Evolutionary conservation across 371 early-diverging fungal genomes (phyloP), one percentile per base, ranked within the genome.

Genomic region (Syncephalastrum racemosum): DNA sequence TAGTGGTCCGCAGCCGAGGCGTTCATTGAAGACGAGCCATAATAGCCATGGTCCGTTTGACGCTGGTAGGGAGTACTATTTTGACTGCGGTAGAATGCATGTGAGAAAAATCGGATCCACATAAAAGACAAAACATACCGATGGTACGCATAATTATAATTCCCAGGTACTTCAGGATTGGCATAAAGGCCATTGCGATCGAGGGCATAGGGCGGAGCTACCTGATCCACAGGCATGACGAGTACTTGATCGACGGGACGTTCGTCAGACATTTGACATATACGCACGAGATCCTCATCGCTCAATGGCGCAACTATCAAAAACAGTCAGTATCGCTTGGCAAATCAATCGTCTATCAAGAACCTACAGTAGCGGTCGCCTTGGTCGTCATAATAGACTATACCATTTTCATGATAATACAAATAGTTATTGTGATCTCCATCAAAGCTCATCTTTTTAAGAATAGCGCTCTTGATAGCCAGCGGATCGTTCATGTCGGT

Each of bases 331-430:
- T 41, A 13, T 10, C 0, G n/a, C 6, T 12, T 12, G 4, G 8
- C 24, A 24, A 31, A 19, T 24, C 40, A 36, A 12, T 22, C 20
- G 24, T 43, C 36, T 18, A 19, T 25, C 2, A 8, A 39, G 40
- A 42, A 12, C 19, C 51, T 46, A 46, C 54, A 58, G 39, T 46
- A 59, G 3, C 36, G 23, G 16, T 67, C 66, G 64, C 78, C 72
- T 46, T 73, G 62, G 27, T 69, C 62, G 39, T 67, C 60, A 24
- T 53, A 48, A 48, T 53, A 59, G 13, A 46, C 40, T 13, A 23
- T 31, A 22, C 75, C 79, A 49, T 75, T 75, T 48, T 75, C 75
- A 64, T 75, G 79, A 40, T 62, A 79, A 46, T 71, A 79, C 8
- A 63, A 52, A 48, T 68, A 75, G 53, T 56, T 51, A 16, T 66